These are phyloP conservation scores for Aurantiochytrium sp. DNA, from an alignment of 108 stramenopile species.

Conservation along the genomic window DNA sequence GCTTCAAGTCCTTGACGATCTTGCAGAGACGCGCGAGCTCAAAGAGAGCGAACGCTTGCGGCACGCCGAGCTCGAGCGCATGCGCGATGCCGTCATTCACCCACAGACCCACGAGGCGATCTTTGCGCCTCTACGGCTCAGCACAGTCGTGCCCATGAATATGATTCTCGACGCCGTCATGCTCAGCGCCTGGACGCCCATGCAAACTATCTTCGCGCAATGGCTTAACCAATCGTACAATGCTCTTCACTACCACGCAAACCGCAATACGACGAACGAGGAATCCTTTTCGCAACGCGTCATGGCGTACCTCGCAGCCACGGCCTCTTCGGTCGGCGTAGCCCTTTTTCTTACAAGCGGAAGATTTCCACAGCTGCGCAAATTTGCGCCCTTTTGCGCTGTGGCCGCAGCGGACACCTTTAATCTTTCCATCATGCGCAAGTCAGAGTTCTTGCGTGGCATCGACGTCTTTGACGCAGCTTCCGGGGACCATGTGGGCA, in stretches of 20 bases:
- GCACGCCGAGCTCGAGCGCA: background rate
- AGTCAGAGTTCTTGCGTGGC: background rate
- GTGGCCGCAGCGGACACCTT: background rate
- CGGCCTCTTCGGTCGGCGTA: background rate
- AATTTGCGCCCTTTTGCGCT: background rate
- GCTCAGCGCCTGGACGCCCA: background rate
- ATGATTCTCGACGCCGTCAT: constrained; percentile 2
- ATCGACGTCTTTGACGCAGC: background rate
- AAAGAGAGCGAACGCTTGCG: background rate
- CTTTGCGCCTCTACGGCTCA: background rate
- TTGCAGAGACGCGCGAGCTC: background rate
- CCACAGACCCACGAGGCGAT: constrained; percentile 2
- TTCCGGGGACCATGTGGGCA: background rate
- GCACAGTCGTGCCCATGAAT: constrained; percentile 1
- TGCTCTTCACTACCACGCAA: background rate
- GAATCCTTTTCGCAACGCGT: background rate
- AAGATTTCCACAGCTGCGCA: background rate
- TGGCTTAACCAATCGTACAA: constrained; percentile 13
- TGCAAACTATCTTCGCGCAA: background rate
- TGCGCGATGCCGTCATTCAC: constrained; percentile 9
- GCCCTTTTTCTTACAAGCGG: background rate
- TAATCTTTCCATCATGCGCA: constrained; percentile 6
- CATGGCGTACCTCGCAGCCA: background rate
- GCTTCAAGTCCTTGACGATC: background rate
- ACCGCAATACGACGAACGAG: constrained; percentile 7